These are phyloP conservation scores for Eremothecium gossypii DNA, from an alignment of 1,139 yeast species.

Conservation along the genomic window DNA sequence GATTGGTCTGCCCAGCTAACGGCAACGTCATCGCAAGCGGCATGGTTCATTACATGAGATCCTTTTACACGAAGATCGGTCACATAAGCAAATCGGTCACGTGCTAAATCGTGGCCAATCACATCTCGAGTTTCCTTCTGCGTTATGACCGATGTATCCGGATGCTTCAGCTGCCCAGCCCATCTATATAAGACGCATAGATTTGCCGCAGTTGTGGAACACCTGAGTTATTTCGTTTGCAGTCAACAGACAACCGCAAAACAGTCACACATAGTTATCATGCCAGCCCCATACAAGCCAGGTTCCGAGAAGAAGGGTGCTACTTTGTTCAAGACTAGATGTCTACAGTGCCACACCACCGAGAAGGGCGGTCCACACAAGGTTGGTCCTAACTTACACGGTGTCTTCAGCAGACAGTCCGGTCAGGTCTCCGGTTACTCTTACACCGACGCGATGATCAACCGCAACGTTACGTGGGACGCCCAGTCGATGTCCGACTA, in stretches of 20 bases:
- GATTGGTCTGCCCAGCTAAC: no score
- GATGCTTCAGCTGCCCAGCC: background rate
- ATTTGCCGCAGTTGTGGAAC: no score
- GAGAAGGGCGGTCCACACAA: constrained; percentile 96
- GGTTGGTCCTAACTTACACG: constrained; percentile 98
- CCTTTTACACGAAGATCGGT: no score
- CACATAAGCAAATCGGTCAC: background rate
- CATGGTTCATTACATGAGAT: no score
- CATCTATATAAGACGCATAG: no score
- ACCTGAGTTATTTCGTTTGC: background rate
- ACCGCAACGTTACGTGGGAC: constrained; percentile 83
- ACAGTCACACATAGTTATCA: constrained; percentile 1
- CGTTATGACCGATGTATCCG: constrained; percentile 3
- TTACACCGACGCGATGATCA: constrained; percentile 97
- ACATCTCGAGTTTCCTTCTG: background rate
- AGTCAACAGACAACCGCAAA: background rate
- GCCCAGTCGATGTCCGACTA: constrained; percentile 89
- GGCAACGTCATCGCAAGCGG: no score
- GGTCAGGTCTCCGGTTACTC: constrained; percentile 91
- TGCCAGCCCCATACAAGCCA: constrained; percentile 26
- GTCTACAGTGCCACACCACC: constrained; percentile 97
- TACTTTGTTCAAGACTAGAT: constrained; percentile 95
- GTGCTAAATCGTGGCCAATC: background rate
- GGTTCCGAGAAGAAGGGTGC: constrained; percentile 98
- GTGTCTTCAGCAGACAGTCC: constrained; percentile 83